Conservation (phyloP, 1,284 basidiomycete genomes). For the Boletus smithii region DNA sequence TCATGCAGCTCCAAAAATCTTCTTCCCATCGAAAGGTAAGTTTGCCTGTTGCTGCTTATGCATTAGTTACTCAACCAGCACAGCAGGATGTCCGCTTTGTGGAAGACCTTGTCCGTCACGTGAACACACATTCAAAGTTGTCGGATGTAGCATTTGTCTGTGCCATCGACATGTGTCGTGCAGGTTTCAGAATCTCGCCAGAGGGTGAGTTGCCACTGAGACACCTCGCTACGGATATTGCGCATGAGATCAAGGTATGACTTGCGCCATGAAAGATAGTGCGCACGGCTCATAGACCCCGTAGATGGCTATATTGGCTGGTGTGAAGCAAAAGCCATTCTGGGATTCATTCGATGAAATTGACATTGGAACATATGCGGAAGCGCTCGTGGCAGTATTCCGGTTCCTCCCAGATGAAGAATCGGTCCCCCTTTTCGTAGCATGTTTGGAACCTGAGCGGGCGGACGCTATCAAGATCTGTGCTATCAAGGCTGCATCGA, state of each 20-base stretch:
- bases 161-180: slow-evolving; percentile 78
- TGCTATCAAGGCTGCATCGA: slow-evolving; percentile 59
- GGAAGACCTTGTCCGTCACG: slow-evolving; percentile 54
- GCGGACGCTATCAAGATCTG: slow-evolving; percentile 80
- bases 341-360: slow-evolving; percentile 70
- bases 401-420: slow-evolving; percentile 67
- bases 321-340: slow-evolving; percentile 56
- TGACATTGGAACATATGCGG: slow-evolving; percentile 76
- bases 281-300: slow-evolving; percentile 6
- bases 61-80: slow-evolving; percentile 5
- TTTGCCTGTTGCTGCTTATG: not conserved
- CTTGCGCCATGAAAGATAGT: not conserved
- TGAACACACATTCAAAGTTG: slow-evolving; percentile 49
- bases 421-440: slow-evolving; percentile 54
- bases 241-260: slow-evolving; percentile 73
- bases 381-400: slow-evolving; percentile 69
- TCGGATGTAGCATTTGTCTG: slow-evolving; percentile 70
- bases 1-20: slow-evolving; percentile 34
- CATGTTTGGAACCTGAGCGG: slow-evolving; percentile 69
- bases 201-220: slow-evolving; percentile 69
- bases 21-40: slow-evolving; percentile 42
- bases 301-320: slow-evolving; percentile 48
- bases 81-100: slow-evolving; percentile 52
- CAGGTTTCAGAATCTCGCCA: slow-evolving; percentile 66
- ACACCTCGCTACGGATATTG: slow-evolving; percentile 67